These are phyloP conservation scores for Lasiosphaeriaceae sp. DNA, from an alignment of 495 filamentous ascomycete species.

Conservation along the genomic window DNA sequence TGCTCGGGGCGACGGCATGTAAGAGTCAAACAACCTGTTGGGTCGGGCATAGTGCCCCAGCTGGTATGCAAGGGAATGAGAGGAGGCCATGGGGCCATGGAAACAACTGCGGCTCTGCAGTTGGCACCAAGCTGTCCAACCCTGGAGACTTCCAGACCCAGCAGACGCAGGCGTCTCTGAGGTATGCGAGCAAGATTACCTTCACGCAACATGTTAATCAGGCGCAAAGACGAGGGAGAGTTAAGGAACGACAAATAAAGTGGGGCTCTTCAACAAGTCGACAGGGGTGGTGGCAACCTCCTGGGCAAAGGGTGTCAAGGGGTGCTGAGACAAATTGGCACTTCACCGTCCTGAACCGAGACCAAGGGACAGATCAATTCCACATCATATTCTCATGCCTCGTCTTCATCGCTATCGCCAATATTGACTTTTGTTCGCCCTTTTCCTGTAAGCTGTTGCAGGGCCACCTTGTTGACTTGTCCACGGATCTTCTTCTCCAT, in stretches of 20 bases:
- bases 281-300: conserved; percentile 13
- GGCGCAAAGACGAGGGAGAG: conserved; percentile 9
- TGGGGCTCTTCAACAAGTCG: conserved; percentile 13
- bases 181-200: conserved; percentile 28
- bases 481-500: conserved; percentile 92
- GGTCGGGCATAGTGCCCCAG: conserved; percentile 4
- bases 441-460: conserved; percentile 77
- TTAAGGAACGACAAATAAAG: conserved; percentile 13
- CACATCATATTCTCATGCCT: conserved; percentile 25
- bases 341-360: conserved; percentile 5
- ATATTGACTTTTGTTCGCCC: conserved; percentile 87
- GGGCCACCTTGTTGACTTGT: conserved; percentile 80
- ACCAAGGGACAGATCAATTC: conserved; percentile 17
- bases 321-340: conserved; percentile 19
- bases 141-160: conserved; percentile 9
- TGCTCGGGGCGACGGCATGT: conserved; percentile 14
- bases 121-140: conserved; percentile 8
- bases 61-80: conserved; percentile 43
- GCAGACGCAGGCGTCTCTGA: conserved; percentile 6
- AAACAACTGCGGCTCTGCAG: conserved; percentile 13
- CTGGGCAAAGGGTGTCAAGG: conserved; percentile 15
- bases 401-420: conserved; percentile 65
- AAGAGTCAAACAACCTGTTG: not conserved
- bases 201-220: conserved; percentile 16
- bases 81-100: conserved; percentile 7